A percentile compares a stretch with the other conserved stretches of the same genome.
Conservation (phyloP, 2,329 filamentous ascomycete genomes). For the Pseudocercospora cruenta region DNA sequence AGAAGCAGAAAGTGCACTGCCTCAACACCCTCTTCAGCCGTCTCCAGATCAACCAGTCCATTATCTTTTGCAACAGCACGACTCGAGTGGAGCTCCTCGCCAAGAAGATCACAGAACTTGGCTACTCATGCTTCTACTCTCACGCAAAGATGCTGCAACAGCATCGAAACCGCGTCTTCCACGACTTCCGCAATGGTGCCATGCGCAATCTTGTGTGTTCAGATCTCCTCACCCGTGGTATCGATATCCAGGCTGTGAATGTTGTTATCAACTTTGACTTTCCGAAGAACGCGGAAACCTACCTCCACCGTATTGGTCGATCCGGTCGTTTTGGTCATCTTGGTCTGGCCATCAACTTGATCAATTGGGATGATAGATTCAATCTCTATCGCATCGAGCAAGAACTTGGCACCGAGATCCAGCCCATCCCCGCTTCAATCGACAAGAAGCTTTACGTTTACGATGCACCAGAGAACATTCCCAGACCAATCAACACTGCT, state of each 20-base stretch:
- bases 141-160: conserved; percentile 98
- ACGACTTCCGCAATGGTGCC: conserved; percentile 97
- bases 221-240: conserved; percentile 94
- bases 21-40: conserved; percentile 98
- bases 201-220: conserved; percentile 98
- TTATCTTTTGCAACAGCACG: conserved; percentile 99
- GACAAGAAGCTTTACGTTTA: conserved; percentile 99
- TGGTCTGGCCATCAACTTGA: conserved; percentile 96
- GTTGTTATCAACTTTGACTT: conserved; percentile 99
- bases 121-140: conserved; percentile 99
- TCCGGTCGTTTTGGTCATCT: conserved; percentile 96
- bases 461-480: conserved; percentile 92
- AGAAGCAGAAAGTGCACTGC: conserved; percentile 99
- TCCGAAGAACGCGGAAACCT: conserved; percentile 98
- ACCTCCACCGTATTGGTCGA: conserved; percentile 95
- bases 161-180: conserved; percentile 96
- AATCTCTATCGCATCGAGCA: conserved; percentile 99
- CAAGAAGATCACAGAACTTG: conserved; percentile 98
- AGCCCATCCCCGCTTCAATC: conserved; percentile 90
- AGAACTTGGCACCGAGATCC: conserved; percentile 95
- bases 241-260: conserved; percentile 98
- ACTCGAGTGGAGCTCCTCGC: conserved; percentile 96
- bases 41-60: conserved; percentile 99
- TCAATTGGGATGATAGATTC: conserved; percentile 99
- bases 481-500: conserved; percentile 71